A percentile compares a stretch with the other conserved stretches of the same genome.
Evolutionary conservation across 2,329 filamentous ascomycete genomes (phyloP).

Genomic region (Apiospora aurea): DNA sequence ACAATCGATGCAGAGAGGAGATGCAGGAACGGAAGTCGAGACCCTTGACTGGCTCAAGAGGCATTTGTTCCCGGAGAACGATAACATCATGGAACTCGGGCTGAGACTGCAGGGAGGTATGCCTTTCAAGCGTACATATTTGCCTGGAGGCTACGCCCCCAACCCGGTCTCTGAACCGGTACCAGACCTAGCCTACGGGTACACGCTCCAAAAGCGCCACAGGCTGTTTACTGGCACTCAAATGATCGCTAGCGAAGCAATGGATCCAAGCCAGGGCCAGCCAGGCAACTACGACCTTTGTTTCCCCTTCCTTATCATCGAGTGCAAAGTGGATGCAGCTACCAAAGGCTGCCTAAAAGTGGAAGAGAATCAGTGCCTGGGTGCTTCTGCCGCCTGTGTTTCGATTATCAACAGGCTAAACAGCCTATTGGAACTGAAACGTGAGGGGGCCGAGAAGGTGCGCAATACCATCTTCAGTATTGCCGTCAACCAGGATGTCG

Average conservation of each 20-base stretch:
- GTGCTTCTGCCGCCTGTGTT: background rate
- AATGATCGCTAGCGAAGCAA: background rate
- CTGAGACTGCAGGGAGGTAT: accelerated
- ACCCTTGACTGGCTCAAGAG: background rate
- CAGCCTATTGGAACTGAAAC: background rate
- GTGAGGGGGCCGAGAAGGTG: background rate
- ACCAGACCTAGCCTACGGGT: background rate
- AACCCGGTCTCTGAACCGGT: background rate
- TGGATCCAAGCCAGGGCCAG: background rate
- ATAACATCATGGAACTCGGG: background rate
- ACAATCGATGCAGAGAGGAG: background rate
- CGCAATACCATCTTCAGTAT: background rate
- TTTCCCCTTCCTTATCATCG: background rate
- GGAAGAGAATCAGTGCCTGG: background rate
- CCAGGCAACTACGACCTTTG: background rate
- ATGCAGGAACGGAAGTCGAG: background rate
- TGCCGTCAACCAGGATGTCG: background rate
- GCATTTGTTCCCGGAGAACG: background rate
- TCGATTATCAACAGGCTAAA: background rate
- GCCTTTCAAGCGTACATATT: background rate
- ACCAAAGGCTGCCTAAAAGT: background rate
- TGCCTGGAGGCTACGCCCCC: background rate
- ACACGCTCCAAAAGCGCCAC: accelerated
- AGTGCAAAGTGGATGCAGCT: background rate
- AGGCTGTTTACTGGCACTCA: background rate